Evolutionary conservation across 345 rosid species (phyloP), one percentile per base, ranked within the genome.

Genomic region (Pistacia integerrima): DNA sequence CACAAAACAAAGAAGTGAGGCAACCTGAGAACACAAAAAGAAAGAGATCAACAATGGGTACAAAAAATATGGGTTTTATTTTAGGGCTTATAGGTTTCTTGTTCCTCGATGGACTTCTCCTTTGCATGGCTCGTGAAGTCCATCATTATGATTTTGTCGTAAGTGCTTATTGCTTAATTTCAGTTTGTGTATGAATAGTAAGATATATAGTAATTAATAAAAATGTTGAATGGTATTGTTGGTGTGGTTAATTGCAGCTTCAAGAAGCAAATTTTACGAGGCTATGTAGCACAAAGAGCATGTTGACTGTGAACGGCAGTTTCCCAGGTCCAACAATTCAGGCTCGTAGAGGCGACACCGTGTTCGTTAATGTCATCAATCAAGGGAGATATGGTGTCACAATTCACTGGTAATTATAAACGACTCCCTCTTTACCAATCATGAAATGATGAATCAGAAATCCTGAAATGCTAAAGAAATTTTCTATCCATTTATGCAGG

Each of bases 271-370:
- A 56, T 13, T 75, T 36, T 46, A 75, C 72, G 16, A 66, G 73
- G 46, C 11, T 75, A 12, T 75, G 78, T 13, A 67, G 65, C 46
- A 75, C 56, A 17, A 75, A 75, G 72, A 75, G 65, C 57, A 67
- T 75, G 64, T 28, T 75, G 41, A 75, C 78, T 4, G 78, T 75
- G 14, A 75, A 75, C 11, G 78, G 52, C 11, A 67, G 72, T 16
- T 75, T 75, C n/a, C 78, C 78, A 0, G 78, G 78, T 17, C 78
- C 78, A 41, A 33, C 36, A 5, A 38, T 75, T n/a, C 46, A 8
- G 33, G 78, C 44, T 57, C 73, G 54, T 2, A 67, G 67, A 44
- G 78, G 72, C 5, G 78, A 75, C 11, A 75, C 66, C 0, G 56
- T 69, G 44, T 56, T n/a, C 10, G 66, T 75, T 57, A 75, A 55